Evolutionary conservation across 2,329 filamentous ascomycete species (phyloP), one percentile per base, ranked within the genome.

Genomic region (Microdochium nivale): DNA sequence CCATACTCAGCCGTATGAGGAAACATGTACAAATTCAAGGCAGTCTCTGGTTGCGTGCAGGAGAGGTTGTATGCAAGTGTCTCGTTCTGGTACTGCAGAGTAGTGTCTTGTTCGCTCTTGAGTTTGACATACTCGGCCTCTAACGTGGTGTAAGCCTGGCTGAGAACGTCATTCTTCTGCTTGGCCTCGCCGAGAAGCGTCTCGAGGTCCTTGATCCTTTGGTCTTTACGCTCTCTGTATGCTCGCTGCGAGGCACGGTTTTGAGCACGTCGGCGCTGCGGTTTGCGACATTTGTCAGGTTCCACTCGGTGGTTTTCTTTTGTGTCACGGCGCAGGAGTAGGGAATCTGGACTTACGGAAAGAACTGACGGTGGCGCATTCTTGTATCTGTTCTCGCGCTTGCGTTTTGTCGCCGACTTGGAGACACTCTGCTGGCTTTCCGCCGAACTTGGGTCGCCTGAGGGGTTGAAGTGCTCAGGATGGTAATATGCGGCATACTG

Each of bases 191-290:
- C 66, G 30, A 85, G 74, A 58, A 81, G 74, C 33, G 70, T 62
- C 62, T 85, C 81, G 21, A 86, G 75, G 57, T 85, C 81, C 54
- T 78, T 77, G 59, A 84, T 83, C 55, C 83, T 77, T 62, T 84
- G 81, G 60, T 86, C 80, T 59, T 83, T 84, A 50, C 80, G 73
- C 62, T 84, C 79, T 48, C 80, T 72, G 60, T 83, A 83, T 1
- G 79, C 80, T 53, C 80, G 70, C 62, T 83, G 80, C 2, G 80
- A 82, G 37, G 79, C 79, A 51, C 79, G 74, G 57, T 83, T 83
- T 58, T 83, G 80, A 47, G 79, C 79, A 60, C 79, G 71, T 54
- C 80, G 75, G 47, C 79, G 74, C 77, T 81, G 60, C 8, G 43
- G 4, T 19, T 19, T 37, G 16, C 47, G 19, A 19, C 9, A 44